Percentiles rank a stretch among this genome's conserved stretches.
Evolutionary conservation across 1,284 basidiomycete genomes (phyloP).

Genomic region (Apiotrichum laibachii): DNA sequence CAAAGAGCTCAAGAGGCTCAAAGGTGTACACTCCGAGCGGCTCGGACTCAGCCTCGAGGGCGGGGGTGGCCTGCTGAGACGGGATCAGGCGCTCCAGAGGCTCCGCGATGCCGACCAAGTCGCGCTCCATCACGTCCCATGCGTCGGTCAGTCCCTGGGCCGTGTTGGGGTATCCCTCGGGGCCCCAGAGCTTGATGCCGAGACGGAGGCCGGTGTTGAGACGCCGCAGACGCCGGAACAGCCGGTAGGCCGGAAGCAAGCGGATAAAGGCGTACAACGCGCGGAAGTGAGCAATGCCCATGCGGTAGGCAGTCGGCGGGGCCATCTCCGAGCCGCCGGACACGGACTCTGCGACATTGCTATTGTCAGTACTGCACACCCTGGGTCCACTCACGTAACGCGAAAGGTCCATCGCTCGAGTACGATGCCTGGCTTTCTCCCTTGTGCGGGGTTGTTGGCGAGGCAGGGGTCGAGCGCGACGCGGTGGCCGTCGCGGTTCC

Average conservation of each 20-base stretch:
- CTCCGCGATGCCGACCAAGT: constrained; percentile 37
- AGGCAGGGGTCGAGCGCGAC: constrained; percentile 30
- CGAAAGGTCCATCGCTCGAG: constrained; percentile 49
- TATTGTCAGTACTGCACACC: neutral
- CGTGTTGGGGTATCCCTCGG: constrained; percentile 38
- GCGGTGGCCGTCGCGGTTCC: constrained; percentile 34
- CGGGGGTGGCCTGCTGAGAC: neutral
- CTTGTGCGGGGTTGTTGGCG: constrained; percentile 13
- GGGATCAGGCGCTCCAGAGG: constrained; percentile 35
- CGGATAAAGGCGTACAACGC: constrained; percentile 44
- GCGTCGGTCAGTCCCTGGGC: constrained; percentile 36
- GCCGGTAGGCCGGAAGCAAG: constrained; percentile 42
- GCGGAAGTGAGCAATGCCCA: constrained; percentile 49
- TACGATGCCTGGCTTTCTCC: constrained; percentile 36
- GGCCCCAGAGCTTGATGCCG: constrained; percentile 50
- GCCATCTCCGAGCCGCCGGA: constrained; percentile 28
- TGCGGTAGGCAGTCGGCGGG: constrained; percentile 40
- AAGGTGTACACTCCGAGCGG: constrained; percentile 29
- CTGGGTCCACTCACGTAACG: constrained; percentile 31
- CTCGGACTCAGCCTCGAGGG: constrained; percentile 13
- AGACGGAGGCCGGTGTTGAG: constrained; percentile 44
- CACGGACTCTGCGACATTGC: constrained; percentile 1
- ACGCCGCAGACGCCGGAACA: constrained; percentile 41
- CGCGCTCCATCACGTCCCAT: constrained; percentile 48
- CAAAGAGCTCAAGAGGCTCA: constrained; percentile 41